Conservation (phyloP, 2,329 filamentous ascomycete species). For the Neonectria neomacrospora region DNA sequence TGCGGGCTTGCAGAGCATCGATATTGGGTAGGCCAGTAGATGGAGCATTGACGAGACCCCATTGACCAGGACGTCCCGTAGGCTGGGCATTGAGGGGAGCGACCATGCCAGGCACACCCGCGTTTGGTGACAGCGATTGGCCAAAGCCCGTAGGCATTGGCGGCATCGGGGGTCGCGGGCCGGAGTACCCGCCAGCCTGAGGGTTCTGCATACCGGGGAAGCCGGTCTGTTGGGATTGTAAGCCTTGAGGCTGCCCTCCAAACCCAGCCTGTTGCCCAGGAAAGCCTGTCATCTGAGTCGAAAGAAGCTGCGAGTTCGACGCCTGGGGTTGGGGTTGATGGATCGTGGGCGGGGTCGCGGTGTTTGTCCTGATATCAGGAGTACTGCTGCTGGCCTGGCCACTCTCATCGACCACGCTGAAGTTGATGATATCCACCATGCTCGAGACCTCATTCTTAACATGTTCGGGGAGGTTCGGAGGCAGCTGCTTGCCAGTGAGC, state of each 20-base stretch:
- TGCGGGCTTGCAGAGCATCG: conserved; percentile 87
- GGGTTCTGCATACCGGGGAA: conserved; percentile 73
- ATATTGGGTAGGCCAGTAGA: conserved; percentile 92
- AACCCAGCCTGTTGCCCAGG: conserved; percentile 69
- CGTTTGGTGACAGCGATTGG: conserved; percentile 61
- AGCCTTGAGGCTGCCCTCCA: conserved; percentile 64
- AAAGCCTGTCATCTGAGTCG: conserved; percentile 76
- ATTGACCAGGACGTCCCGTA: conserved; percentile 91
- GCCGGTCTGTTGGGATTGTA: conserved; percentile 77
- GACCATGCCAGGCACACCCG: conserved; percentile 70
- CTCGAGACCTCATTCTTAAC: conserved; percentile 97
- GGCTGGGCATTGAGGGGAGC: conserved; percentile 88
- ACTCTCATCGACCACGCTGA: conserved; percentile 83
- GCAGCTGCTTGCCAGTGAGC: conserved; percentile 86
- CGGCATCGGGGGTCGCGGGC: conserved; percentile 90
- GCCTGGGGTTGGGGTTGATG: conserved; percentile 80
- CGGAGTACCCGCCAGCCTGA: conserved; percentile 82
- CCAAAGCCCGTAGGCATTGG: conserved; percentile 74
- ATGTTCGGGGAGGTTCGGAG: conserved; percentile 78
- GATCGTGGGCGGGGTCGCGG: conserved; percentile 63
- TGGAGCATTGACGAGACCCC: conserved; percentile 97
- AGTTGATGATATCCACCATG: conserved; percentile 99
- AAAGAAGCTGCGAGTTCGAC: conserved; percentile 74
- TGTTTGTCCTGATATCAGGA: conserved; percentile 72
- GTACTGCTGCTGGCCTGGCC: conserved; percentile 65